Evolutionary conservation across 106 monocot species (phyloP).

Genomic region (Chionographis japonica): DNA sequence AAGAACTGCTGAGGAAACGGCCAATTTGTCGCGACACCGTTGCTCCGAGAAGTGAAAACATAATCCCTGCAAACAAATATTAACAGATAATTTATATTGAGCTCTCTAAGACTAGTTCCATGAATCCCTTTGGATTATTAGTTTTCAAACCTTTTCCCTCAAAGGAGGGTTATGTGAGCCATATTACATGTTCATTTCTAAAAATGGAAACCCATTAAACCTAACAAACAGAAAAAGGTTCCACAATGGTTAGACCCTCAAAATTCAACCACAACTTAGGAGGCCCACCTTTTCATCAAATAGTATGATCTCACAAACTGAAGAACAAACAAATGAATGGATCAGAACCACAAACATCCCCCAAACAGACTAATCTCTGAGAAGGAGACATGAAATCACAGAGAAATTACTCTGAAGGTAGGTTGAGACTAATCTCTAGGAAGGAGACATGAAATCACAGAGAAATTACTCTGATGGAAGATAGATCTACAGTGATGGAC

Average conservation of each 20-base stretch:
- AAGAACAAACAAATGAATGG: no score
- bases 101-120: not conserved
- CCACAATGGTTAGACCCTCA: not conserved
- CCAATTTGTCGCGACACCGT: constrained; percentile 59
- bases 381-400: constrained; percentile 6
- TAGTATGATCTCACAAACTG: not conserved
- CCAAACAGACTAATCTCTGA: not conserved
- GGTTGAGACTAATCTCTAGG: not conserved
- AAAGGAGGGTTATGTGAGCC: constrained; percentile 5
- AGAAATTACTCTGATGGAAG: not conserved
- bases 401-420: not conserved
- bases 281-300: not conserved
- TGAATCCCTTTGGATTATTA: not conserved
- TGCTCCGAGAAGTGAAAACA: constrained; percentile 62
- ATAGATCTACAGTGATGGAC: no score
- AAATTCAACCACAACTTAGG: not conserved
- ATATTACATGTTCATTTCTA: constrained; percentile 10
- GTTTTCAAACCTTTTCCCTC: constrained; percentile 8
- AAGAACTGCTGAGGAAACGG: constrained; percentile 61
- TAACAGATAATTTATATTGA: not conserved
- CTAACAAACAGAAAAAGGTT: not conserved
- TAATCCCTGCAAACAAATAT: constrained; percentile 54
- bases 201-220: constrained; percentile 10
- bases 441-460: constrained; percentile 7
- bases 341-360: no score